phyloP scores from a whole-genome alignment of 371 early-diverging fungal genomes.

The Neoconidiobolus thromboides region DNA sequence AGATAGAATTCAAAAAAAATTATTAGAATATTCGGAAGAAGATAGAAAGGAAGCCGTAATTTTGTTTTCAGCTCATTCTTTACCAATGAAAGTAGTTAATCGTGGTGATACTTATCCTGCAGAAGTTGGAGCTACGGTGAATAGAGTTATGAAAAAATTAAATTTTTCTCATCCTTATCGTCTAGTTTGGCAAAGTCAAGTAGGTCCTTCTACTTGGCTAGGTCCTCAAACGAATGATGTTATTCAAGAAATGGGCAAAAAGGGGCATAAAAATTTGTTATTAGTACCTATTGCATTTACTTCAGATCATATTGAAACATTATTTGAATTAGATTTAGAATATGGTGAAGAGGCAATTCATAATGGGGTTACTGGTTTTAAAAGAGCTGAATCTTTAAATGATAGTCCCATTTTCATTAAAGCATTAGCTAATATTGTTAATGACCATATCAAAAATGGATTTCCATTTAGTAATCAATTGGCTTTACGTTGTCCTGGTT shows the following conservation, averaged over 20 bases:
- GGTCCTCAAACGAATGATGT: slow-evolving; percentile 77
- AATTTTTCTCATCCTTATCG: slow-evolving; percentile 58
- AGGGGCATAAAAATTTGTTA: slow-evolving; percentile 56
- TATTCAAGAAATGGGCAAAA: slow-evolving; percentile 48
- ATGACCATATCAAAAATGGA: slow-evolving; percentile 38
- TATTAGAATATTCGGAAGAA: slow-evolving; percentile 41
- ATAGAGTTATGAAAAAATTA: slow-evolving; percentile 59
- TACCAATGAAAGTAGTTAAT: slow-evolving; percentile 84
- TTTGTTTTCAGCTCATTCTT: slow-evolving; percentile 88
- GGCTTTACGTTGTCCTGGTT: slow-evolving; percentile 59
- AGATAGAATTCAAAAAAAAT: slow-evolving; percentile 41
- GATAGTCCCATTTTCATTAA: slow-evolving; percentile 71
- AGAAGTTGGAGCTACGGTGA: slow-evolving; percentile 84
- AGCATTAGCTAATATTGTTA: slow-evolving; percentile 74
- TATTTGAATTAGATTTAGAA: slow-evolving; percentile 86
- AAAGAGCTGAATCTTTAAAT: slow-evolving; percentile 78
- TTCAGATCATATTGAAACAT: slow-evolving; percentile 89
- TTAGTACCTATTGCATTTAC: slow-evolving; percentile 90
- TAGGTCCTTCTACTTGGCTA: slow-evolving; percentile 86
- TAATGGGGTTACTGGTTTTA: slow-evolving; percentile 58
- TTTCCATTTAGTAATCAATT: slow-evolving; percentile 40
- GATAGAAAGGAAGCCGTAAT: slow-evolving; percentile 52
- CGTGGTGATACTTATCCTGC: slow-evolving; percentile 78
- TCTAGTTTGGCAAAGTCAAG: slow-evolving; percentile 93
- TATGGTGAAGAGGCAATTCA: slow-evolving; percentile 72